These are phyloP conservation scores for Rhizopogon vinicolor DNA, from an alignment of 768 basidiomycete genomes.

Conservation along the genomic window DNA sequence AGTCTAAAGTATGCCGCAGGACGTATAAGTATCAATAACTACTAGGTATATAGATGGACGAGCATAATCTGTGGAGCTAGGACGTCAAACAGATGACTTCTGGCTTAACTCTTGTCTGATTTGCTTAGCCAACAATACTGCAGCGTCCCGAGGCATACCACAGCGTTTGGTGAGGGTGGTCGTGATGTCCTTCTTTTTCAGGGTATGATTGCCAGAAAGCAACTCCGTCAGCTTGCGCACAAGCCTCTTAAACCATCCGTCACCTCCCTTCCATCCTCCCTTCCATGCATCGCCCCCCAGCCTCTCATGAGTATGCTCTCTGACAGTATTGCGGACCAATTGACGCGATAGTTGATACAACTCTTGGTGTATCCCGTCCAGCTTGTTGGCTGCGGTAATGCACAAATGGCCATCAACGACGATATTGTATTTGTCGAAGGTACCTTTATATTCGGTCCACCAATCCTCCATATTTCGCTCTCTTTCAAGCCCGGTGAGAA, in stretches of 20 bases:
- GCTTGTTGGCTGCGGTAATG: conserved; percentile 26
- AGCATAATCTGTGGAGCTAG: neutral
- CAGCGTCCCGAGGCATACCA: conserved; percentile 15
- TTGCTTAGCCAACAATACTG: neutral
- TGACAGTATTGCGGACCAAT: conserved; percentile 15
- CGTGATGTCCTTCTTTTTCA: conserved; percentile 17
- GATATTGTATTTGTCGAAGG: conserved; percentile 22
- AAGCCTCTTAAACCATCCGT: conserved; percentile 13
- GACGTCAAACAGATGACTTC: neutral
- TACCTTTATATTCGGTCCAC: conserved; percentile 8
- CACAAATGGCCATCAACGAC: conserved; percentile 27
- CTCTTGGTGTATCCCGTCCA: conserved; percentile 15
- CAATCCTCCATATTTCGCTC: conserved; percentile 13
- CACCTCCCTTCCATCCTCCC: neutral
- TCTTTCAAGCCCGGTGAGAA: conserved; percentile 28
- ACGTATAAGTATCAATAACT: no score
- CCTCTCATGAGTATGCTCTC: neutral
- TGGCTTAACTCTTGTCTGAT: neutral
- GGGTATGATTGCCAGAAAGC: conserved; percentile 9
- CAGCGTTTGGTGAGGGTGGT: conserved; percentile 24
- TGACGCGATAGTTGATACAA: conserved; percentile 15
- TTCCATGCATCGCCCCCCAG: neutral
- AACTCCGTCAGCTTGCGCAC: conserved; percentile 20
- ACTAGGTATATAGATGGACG: no score
- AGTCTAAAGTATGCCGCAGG: no score